Evolutionary conservation across 1,139 yeast genomes (phyloP), one percentile per base, ranked within the genome.

Genomic region (Magnusiomyces suaveolens): DNA sequence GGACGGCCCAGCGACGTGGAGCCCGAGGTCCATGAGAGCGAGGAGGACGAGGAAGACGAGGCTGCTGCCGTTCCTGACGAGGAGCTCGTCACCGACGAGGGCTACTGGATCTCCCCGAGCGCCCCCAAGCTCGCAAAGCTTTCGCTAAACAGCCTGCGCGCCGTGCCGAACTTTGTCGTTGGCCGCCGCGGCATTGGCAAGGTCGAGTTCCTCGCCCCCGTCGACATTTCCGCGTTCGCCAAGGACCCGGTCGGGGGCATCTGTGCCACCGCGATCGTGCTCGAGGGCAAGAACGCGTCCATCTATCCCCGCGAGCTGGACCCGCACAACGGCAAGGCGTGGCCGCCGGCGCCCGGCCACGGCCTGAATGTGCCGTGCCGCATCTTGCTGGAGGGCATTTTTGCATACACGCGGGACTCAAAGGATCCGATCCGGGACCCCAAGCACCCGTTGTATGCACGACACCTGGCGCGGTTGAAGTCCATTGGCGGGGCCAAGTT

Each of bases 51-150:
- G 41, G 12, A 29, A 6, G 25, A 36, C 36, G 51, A 32, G 2
- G 48, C 46, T 38, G 51, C 50, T 20, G 24, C 25, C 3, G 50
- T 49, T 29, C 48, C 66, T 24, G 76, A 74, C 50, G 76, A 74
- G 50, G 73, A 74, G 48, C 66, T 74, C 43, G 73, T 70, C 44
- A 76, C 76, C 50, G 84, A 81, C 33, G 80, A 84, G 50, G 96
- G 92, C 1, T 94, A 90, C 69, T 92, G 95, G 89, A 83, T 84
- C 52, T 79, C 87, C 1, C 98, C 98, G 24, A 74, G 89, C 2
- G 65, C 84, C 50, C 77, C 81, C 6, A 82, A 82, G 54, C 73
- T 92, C 56, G 76, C 79, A 56, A 71, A 76, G 46, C 75, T 79
- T 75, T 68, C 88, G 0, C 72, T 86, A 50, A 71, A 80, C 12